Evolutionary conservation across 495 filamentous ascomycete species (phyloP), one percentile per base, ranked within the genome.

Genomic region (Durotheca rogersii): DNA sequence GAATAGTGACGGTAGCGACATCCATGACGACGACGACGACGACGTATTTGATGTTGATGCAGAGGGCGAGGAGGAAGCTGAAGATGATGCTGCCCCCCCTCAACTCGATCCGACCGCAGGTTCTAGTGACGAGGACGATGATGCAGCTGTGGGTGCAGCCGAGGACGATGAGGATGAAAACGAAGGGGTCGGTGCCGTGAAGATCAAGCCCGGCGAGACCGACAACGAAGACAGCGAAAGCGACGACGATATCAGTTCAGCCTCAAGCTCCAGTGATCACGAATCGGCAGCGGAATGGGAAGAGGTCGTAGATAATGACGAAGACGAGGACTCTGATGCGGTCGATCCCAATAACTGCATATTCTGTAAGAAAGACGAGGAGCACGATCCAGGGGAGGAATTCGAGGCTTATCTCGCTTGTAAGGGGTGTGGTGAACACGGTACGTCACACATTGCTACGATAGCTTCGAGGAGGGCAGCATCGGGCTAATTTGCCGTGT

Each of bases 401-500:
- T 96, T 87, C 66, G 93, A 97, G 69, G 77, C 86, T 47, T 90
- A 86, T 64, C 73, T 97, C 32, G 72, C 86, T 43, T 96, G 92
- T 66, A 72, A 69, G 47, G 79, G 84, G 49, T 97, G 93, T 69
- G 87, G 83, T 42, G 88, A 95, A 67, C 89, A 95, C 73, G 86
- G 92, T 97, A 71, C 67, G 89, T 85, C 5, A 19, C 43, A 19
- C 48, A 6, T 20, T 47, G 47, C 46, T 47, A 64, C 47, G 56
- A 58, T 58, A 65, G 48, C 41, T 52, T 34, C 51, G 60, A 43
- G 43, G 48, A 64, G 37, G 43, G 41, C n/a, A n/a, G 42, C 58
- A 64, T 51, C 58, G 6, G 44, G 59, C 75, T 78, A 62, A 79
- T 66, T 35, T 19, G 58, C 59, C 61, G 56, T 16, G 4, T 72